These are phyloP conservation scores for Lolium perenne DNA, from an alignment of 176 grass and related monocot genomes.

Conservation along the genomic window DNA sequence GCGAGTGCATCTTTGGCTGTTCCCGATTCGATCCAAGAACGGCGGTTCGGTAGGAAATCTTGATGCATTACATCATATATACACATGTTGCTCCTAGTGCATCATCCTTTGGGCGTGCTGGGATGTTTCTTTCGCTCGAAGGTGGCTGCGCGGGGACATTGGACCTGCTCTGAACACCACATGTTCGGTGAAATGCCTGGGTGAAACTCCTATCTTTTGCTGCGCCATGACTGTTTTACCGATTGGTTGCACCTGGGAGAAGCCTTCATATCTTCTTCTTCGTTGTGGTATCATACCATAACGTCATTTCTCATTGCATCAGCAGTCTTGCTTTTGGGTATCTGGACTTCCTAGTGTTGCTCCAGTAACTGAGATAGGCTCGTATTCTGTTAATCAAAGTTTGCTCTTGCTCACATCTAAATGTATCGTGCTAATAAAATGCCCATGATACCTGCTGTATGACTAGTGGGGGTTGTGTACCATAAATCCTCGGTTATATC, in stretches of 20 bases:
- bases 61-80: not conserved
- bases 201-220: not conserved
- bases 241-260: not conserved
- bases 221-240: no score
- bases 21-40: not conserved
- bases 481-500: no score
- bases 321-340: not conserved
- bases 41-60: not conserved
- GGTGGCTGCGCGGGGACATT: not conserved
- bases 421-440: no score
- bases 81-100: not conserved
- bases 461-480: no score
- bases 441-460: no score
- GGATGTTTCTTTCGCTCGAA: not conserved
- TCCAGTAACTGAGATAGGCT: not conserved
- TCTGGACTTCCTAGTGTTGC: not conserved
- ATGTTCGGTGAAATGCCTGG: not conserved
- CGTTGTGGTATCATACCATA: not conserved
- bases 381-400: not conserved
- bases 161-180: not conserved
- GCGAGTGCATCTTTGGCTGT: not conserved
- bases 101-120: not conserved
- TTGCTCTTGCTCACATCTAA: not conserved
- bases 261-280: not conserved
- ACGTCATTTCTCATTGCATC: not conserved